Conservation (phyloP, 1,284 basidiomycete genomes). For the Ustilago trichophora region DNA sequence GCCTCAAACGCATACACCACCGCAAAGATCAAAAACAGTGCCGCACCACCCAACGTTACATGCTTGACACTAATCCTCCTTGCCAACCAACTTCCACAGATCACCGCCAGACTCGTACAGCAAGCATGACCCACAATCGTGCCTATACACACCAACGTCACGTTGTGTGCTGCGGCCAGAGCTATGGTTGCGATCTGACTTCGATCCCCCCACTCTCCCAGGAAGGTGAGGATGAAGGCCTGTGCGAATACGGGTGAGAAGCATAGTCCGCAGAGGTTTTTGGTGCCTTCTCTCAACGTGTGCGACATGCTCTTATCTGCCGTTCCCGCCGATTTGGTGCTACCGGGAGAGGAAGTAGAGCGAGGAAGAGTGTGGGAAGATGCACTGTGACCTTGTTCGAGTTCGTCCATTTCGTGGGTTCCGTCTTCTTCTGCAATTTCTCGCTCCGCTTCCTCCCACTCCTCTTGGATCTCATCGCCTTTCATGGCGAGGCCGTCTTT, state of each 20-base stretch:
- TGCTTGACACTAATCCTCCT: constrained; percentile 39
- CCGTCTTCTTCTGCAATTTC: constrained; percentile 82
- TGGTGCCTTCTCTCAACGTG: constrained; percentile 72
- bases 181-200: constrained; percentile 98
- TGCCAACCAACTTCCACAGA: constrained; percentile 85
- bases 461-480: constrained; percentile 69
- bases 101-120: constrained; percentile 88
- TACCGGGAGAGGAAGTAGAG: too few relatives aligned
- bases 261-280: constrained; percentile 83
- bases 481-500: constrained; percentile 52
- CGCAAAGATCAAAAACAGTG: constrained; percentile 83
- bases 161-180: constrained; percentile 88
- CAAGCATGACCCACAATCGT: constrained; percentile 87
- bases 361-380: neutral
- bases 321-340: too few relatives aligned
- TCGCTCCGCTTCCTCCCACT: constrained; percentile 76
- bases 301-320: too few relatives aligned
- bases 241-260: constrained; percentile 94
- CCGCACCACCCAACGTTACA: constrained; percentile 83
- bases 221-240: constrained; percentile 91
- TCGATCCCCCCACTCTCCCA: constrained; percentile 98
- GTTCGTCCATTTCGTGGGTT: constrained; percentile 74
- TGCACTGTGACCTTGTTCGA: constrained; percentile 39
- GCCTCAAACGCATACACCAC: constrained; percentile 69
- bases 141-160: constrained; percentile 83